Evolutionary conservation across 768 basidiomycete species (phyloP).

Genomic region (Russula virescens): DNA sequence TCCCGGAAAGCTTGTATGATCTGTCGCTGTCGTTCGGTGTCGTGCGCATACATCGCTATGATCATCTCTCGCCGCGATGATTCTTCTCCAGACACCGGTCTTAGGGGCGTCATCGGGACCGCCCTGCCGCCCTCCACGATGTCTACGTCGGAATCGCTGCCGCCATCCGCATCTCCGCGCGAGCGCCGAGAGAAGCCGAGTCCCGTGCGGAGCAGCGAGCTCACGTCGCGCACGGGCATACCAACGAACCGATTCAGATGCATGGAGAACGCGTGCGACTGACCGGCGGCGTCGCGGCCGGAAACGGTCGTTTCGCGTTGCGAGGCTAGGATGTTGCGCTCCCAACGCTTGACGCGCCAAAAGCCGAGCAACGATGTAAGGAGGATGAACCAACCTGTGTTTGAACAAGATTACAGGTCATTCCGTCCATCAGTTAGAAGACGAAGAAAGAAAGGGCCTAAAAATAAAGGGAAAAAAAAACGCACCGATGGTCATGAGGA

Average conservation of each 20-base stretch:
- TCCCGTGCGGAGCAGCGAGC: conserved; percentile 30
- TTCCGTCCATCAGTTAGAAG: background rate
- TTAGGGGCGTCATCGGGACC: conserved; percentile 5
- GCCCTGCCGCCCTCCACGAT: conserved; percentile 9
- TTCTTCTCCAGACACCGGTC: conserved; percentile 12
- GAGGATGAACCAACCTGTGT: conserved; percentile 74
- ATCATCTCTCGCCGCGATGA: conserved; percentile 34
- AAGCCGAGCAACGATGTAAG: conserved; percentile 87
- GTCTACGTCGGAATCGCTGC: background rate
- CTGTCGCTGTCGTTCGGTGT: conserved; percentile 40
- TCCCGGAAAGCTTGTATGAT: conserved; percentile 44
- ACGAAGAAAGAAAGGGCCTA: background rate
- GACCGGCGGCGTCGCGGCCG: conserved; percentile 24
- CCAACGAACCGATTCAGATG: conserved; percentile 30
- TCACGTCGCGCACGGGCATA: conserved; percentile 26
- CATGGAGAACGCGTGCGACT: conserved; percentile 22
- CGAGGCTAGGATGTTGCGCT: conserved; percentile 64
- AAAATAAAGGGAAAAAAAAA: conserved; percentile 2
- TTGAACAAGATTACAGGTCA: background rate
- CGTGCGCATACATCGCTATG: conserved; percentile 38
- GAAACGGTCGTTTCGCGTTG: conserved; percentile 34
- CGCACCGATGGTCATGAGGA: conserved; percentile 83
- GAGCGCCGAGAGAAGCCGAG: conserved; percentile 28
- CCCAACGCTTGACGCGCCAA: conserved; percentile 89
- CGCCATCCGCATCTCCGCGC: conserved; percentile 8